Evolutionary conservation across 495 filamentous ascomycete species (phyloP).

Genomic region (Lepraria neglecta): DNA sequence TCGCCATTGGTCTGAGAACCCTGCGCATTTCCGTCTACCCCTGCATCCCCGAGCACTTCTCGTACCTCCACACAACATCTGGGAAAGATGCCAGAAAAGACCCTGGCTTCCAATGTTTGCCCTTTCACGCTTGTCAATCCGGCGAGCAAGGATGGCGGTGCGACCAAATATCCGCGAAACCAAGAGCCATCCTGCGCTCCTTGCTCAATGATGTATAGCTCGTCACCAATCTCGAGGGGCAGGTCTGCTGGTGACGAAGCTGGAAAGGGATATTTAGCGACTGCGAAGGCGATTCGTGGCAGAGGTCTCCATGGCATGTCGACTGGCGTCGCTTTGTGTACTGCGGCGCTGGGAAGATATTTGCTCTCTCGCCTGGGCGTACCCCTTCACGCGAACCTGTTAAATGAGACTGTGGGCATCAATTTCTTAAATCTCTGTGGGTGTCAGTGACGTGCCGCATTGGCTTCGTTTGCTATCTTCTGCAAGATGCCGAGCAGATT

Average conservation of each 20-base stretch:
- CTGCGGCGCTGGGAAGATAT: background rate
- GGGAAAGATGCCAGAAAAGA: conserved; percentile 96
- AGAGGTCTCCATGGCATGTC: conserved; percentile 95
- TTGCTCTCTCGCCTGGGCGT: conserved; percentile 4
- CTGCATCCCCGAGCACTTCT: conserved; percentile 61
- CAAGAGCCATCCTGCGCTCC: conserved; percentile 78
- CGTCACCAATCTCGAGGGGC: conserved; percentile 95
- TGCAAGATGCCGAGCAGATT: conserved; percentile 15
- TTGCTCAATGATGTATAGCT: conserved; percentile 97
- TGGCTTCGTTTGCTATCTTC: conserved; percentile 10
- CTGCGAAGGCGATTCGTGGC: conserved; percentile 94
- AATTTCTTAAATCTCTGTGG: background rate
- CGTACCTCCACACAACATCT: conserved; percentile 83
- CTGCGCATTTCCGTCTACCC: conserved; percentile 34
- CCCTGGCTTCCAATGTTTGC: conserved; percentile 86
- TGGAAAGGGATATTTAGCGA: conserved; percentile 87
- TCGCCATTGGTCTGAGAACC: conserved; percentile 16
- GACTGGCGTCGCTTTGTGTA: background rate
- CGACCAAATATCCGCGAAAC: conserved; percentile 91
- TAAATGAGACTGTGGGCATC: conserved; percentile 3
- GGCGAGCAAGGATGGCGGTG: conserved; percentile 85
- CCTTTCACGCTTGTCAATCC: conserved; percentile 88
- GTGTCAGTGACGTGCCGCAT: background rate
- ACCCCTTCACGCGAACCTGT: background rate
- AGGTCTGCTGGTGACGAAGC: conserved; percentile 82